Evolutionary conservation across 495 filamentous ascomycete species (phyloP).

Genomic region (Penicillium dipodomyicola): DNA sequence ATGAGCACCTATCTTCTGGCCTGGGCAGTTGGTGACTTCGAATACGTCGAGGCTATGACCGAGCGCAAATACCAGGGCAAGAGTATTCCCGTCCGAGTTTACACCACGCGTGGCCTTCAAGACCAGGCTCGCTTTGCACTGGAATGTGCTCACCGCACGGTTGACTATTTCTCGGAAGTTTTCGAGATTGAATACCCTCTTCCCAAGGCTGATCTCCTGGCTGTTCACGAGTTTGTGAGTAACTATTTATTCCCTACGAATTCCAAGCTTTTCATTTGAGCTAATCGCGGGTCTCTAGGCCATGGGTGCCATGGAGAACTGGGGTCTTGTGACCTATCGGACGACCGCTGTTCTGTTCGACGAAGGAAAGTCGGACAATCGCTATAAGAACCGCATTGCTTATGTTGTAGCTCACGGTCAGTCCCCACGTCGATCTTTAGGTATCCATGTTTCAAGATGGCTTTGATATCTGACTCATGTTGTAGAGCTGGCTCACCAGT

Average conservation of each 20-base stretch:
- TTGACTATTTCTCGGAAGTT: constrained; percentile 91
- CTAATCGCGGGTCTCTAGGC: constrained; percentile 50
- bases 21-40: constrained; percentile 96
- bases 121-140: constrained; percentile 84
- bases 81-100: constrained; percentile 88
- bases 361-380: constrained; percentile 81
- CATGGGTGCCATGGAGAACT: constrained; percentile 77
- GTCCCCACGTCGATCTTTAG: not conserved
- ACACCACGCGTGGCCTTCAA: constrained; percentile 86
- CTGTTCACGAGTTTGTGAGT: constrained; percentile 92
- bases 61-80: constrained; percentile 84
- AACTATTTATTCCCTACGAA: not conserved
- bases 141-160: constrained; percentile 79
- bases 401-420: constrained; percentile 83
- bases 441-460: not conserved
- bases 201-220: constrained; percentile 90
- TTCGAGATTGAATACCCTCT: constrained; percentile 95
- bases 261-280: not conserved
- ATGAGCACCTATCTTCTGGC: constrained; percentile 99
- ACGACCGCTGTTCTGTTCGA: constrained; percentile 92
- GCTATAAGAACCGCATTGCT: constrained; percentile 85
- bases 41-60: constrained; percentile 89
- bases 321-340: constrained; percentile 95
- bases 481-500: constrained; percentile 89
- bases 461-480: constrained; percentile 9